Evolutionary conservation across 2,329 filamentous ascomycete species (phyloP), one percentile per base, ranked within the genome.

Genomic region (Cercospora brassicicola): DNA sequence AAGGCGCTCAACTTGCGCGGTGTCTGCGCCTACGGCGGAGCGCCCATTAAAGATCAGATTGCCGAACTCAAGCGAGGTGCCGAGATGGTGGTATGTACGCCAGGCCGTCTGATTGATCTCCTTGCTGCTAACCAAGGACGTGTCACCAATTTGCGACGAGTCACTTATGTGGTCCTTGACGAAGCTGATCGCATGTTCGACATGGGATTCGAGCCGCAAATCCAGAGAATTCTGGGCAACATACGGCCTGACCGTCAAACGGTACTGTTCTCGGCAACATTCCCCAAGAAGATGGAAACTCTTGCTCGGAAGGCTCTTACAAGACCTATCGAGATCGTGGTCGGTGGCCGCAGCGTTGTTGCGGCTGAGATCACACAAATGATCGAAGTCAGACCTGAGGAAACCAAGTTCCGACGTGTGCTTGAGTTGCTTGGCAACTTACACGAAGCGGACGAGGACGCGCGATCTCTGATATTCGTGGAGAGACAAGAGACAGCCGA

Each of bases 151-250:
- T 84, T 99, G 66, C 89, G 87, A 73, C 88, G 95, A 71, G 92
- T 97, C 11, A 95, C 93, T 0, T 99, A 98, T 78, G 89, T 97
- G 26, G 95, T 99, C 10, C 87, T 99, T 45, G 95, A 99, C 78
- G 95, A 99, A 81, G 95, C 95, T 59, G 95, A 99, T 80, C 91
- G 95, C 70, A 98, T 99, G 95, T 97, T 98, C 67, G 95, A 99
- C 79, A 98, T 99, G 95, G 95, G 95, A 13, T 99, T 99, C 77
- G 94, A 97, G 81, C 94, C 95, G 2, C 95, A 99, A 79, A 94
- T 99, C 64, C 95, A 95, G 88, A 97, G 96, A 80, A 95, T 99
- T 67, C 89, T 98, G 77, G 89, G 89, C 72, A 97, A 95, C 76
- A 91, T 97, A 78, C 90, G 95, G 59, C 94, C 95, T 0, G 92